Conservation (phyloP, 305 asterid species). For the Nicotiana rustica region DNA sequence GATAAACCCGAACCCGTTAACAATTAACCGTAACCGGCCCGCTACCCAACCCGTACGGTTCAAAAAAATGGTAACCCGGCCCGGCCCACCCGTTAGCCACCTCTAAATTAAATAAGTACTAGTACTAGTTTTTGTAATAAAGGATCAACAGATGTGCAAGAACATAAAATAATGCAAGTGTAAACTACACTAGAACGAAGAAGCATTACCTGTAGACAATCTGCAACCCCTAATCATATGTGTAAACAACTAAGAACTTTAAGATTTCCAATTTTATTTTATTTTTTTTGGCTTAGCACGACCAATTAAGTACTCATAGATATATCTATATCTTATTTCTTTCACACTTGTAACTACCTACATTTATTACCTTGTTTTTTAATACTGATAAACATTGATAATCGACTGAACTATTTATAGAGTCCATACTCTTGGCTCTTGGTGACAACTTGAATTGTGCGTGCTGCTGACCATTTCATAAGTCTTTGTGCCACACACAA, state of each 20-base stretch:
- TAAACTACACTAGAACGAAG: conserved; percentile 2
- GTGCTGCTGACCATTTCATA: conserved; percentile 7
- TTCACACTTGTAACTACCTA: conserved; percentile 1
- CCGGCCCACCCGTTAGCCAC: no score
- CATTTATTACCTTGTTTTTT: background rate
- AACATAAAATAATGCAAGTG: background rate
- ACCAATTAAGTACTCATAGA: background rate
- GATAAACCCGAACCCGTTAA: no score
- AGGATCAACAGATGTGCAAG: background rate
- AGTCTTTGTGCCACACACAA: background rate
- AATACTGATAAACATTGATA: background rate
- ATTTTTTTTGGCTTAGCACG: background rate
- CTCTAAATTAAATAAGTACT: background rate
- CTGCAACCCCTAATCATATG: background rate
- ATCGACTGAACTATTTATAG: conserved; percentile 2
- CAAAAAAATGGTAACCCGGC: no score
- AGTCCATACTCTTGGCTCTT: background rate
- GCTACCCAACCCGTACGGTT: no score
- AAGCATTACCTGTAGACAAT: conserved; percentile 10
- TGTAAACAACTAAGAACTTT: background rate
- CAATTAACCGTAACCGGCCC: no score
- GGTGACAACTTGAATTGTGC: conserved; percentile 13
- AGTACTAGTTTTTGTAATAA: background rate
- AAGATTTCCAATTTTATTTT: background rate
- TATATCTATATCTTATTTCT: background rate